phyloP scores from a whole-genome alignment of 2,329 filamentous ascomycete species.

The Thielaviopsis euricoi region DNA sequence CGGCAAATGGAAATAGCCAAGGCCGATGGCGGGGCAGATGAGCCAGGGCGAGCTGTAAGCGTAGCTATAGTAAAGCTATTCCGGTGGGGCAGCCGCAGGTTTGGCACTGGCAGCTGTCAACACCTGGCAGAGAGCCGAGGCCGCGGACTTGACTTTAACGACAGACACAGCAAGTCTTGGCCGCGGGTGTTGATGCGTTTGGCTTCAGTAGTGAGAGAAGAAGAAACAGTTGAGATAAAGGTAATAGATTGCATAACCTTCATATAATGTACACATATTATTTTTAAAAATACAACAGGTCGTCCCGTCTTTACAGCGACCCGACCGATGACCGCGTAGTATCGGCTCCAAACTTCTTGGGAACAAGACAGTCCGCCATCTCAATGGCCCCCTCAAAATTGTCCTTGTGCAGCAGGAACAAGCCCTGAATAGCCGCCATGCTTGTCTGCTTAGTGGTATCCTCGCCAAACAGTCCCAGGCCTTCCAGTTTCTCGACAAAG shows the following conservation, averaged over 20 bases:
- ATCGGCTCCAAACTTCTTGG: slow-evolving; percentile 36
- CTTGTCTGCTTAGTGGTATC: slow-evolving; percentile 44
- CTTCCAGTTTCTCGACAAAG: slow-evolving; percentile 56
- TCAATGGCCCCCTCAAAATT: slow-evolving; percentile 73
- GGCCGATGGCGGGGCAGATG: slow-evolving; percentile 4
- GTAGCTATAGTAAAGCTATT: too few relatives aligned
- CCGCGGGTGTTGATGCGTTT: too few relatives aligned
- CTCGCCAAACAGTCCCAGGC: slow-evolving; percentile 52
- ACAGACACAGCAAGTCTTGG: too few relatives aligned
- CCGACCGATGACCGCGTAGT: slow-evolving; percentile 10
- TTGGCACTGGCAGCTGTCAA: background rate
- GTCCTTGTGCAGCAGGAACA: slow-evolving; percentile 92
- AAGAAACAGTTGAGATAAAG: background rate
- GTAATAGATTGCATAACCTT: background rate
- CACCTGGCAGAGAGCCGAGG: background rate
- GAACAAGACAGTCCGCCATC: slow-evolving; percentile 55
- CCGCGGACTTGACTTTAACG: too few relatives aligned
- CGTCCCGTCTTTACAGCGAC: background rate
- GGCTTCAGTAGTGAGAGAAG: too few relatives aligned
- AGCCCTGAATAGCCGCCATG: slow-evolving; percentile 79
- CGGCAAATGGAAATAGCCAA: background rate
- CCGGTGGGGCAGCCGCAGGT: slow-evolving; percentile 3
- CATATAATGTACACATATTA: background rate
- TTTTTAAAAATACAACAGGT: background rate
- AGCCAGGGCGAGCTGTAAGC: too few relatives aligned